A percentile compares a stretch with the other conserved stretches of the same genome.
Conservation (phyloP, 495 filamentous ascomycete species). For the Aspergillus wentii region DNA sequence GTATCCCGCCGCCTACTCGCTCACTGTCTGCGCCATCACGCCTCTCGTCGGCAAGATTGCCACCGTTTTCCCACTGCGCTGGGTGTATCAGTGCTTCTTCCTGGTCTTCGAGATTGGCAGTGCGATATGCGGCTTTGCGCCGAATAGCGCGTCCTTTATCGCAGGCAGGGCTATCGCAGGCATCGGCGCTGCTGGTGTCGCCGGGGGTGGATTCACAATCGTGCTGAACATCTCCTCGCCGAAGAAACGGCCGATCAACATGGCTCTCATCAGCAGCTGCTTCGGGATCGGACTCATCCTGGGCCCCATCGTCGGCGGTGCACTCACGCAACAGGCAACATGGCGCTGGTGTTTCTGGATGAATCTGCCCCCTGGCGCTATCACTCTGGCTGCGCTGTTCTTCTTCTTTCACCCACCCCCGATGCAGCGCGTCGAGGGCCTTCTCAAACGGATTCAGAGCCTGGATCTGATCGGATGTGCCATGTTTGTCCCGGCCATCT, state of each 20-base stretch:
- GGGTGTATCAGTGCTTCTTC: conserved; percentile 56
- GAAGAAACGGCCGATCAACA: conserved; percentile 48
- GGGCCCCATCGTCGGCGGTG: conserved; percentile 31
- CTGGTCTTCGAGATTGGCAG: conserved; percentile 58
- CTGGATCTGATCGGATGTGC: conserved; percentile 42
- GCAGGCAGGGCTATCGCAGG: conserved; percentile 53
- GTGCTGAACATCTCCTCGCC: conserved; percentile 54
- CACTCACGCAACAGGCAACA: conserved; percentile 29
- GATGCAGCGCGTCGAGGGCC: no score
- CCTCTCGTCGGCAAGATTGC: conserved; percentile 58
- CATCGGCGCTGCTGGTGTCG: conserved; percentile 46
- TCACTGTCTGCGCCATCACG: conserved; percentile 43
- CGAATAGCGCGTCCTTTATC: conserved; percentile 64
- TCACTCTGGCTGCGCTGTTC: conserved; percentile 40
- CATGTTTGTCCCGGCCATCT: conserved; percentile 46
- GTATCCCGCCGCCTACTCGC: conserved; percentile 49
- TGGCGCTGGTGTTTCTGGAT: conserved; percentile 64
- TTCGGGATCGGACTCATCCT: conserved; percentile 55
- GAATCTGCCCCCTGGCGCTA: conserved; percentile 57
- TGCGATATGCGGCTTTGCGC: conserved; percentile 67
- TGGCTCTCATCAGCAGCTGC: conserved; percentile 37
- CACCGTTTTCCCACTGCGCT: conserved; percentile 56
- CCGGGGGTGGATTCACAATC: conserved; percentile 48
- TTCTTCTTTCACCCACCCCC: conserved; percentile 43
- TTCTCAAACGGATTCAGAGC: no score